Conservation (phyloP, 2,329 filamentous ascomycete genomes). For the Sordariomycetes sp. region DNA sequence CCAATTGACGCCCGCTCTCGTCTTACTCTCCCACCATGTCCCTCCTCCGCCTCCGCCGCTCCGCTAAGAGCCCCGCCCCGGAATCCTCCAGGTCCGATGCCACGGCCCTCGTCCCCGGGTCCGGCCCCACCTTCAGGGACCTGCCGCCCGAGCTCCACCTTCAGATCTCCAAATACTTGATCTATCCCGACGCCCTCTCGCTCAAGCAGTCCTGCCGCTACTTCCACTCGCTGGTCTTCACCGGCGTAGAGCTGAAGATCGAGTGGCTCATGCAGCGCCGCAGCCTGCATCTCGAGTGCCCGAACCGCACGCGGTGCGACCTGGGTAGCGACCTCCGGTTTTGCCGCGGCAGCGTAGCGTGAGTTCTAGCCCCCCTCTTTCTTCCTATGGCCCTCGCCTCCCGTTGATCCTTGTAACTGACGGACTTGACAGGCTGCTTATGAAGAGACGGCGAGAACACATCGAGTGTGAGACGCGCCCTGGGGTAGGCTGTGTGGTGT, state of each 20-base stretch:
- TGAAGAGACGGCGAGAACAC: slow-evolving; percentile 48
- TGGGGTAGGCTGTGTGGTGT: slow-evolving; percentile 44
- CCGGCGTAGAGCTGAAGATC: slow-evolving; percentile 54
- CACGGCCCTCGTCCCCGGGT: too few species aligned
- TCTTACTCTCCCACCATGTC: neutral
- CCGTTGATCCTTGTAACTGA: neutral
- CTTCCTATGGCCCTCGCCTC: too few species aligned
- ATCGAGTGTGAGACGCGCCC: slow-evolving; percentile 49
- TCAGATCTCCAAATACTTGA: slow-evolving; percentile 47
- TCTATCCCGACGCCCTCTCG: slow-evolving; percentile 61
- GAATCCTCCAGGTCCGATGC: neutral
- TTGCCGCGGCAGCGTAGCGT: slow-evolving; percentile 50
- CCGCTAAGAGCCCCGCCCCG: neutral
- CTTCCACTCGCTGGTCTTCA: slow-evolving; percentile 55
- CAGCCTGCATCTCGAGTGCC: slow-evolving; percentile 53
- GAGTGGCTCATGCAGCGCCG: slow-evolving; percentile 58
- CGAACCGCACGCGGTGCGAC: slow-evolving; percentile 45
- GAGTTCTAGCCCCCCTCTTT: slow-evolving; percentile 12
- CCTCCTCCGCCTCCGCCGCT: slow-evolving; percentile 3
- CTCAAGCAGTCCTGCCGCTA: slow-evolving; percentile 56
- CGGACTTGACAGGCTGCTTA: slow-evolving; percentile 33
- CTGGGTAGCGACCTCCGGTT: slow-evolving; percentile 49
- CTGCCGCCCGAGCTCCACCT: slow-evolving; percentile 60
- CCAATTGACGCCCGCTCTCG: neutral
- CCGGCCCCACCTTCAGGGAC: slow-evolving; percentile 24